A percentile compares a stretch with the other conserved stretches of the same genome.
phyloP scores from a whole-genome alignment of 345 rosid species.

The Moricandia moricandioides region DNA sequence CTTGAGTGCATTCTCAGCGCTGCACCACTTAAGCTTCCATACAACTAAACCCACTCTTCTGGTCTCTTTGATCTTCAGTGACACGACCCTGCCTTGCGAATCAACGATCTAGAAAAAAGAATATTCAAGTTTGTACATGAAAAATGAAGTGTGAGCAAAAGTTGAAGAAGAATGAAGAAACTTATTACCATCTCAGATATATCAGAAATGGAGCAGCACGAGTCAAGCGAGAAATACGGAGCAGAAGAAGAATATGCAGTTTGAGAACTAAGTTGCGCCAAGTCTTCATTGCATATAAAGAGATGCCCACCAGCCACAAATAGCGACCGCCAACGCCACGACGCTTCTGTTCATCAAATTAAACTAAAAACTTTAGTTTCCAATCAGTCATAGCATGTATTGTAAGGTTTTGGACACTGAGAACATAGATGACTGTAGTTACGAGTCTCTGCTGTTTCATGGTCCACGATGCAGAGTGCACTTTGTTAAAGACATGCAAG shows the following conservation, averaged over 20 bases:
- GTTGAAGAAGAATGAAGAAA: neutral
- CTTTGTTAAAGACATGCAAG: neutral
- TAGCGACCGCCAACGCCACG: conserved; percentile 70
- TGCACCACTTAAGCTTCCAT: conserved; percentile 33
- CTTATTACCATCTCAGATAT: conserved; percentile 60
- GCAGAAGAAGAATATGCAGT: conserved; percentile 38
- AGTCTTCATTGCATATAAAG: conserved; percentile 69
- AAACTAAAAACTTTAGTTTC: neutral
- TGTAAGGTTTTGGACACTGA: conserved; percentile 24
- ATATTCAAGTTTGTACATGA: neutral
- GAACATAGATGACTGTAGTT: neutral
- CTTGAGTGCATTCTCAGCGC: conserved; percentile 20
- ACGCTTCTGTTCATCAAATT: conserved; percentile 42
- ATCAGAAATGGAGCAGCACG: conserved; percentile 55
- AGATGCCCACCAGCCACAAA: conserved; percentile 59
- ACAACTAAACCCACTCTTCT: neutral
- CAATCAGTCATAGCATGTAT: neutral
- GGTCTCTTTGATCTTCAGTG: conserved; percentile 20
- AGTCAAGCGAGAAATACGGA: conserved; percentile 60
- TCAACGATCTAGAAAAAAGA: conserved; percentile 25
- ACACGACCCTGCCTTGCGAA: conserved; percentile 15
- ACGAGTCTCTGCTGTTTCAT: conserved; percentile 4
- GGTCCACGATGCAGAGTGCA: neutral
- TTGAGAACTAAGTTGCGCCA: conserved; percentile 50
- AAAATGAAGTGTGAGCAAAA: neutral